Base-by-base conservation (phyloP, 2,329 filamentous ascomycete genomes). In the Cordyceps militaris region DNA sequence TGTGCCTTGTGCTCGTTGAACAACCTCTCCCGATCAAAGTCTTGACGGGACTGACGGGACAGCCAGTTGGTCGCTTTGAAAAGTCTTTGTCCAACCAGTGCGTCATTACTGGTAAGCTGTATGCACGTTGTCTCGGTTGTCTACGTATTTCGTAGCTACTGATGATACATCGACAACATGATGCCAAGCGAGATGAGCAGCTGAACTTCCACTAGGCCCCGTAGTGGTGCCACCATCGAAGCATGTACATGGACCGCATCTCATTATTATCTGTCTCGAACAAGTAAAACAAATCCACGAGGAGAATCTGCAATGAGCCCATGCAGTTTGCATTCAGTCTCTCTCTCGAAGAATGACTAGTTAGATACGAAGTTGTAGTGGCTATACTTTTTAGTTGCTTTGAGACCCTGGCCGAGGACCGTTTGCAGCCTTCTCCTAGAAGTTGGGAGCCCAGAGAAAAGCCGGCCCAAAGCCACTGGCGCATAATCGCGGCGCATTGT, bases 101-200 rank as follows among this genome's bases (percentile, higher is more conserved):
- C n/a, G n/a, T n/a, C n/a, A n/a, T n/a, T n/a, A n/a, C n/a, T n/a
- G 34, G 34, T 38, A 16, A 38, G 14, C 34, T 21, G 16, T n/a
- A 21, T 42, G 38, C 8, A 42, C 4, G 38, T 8, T 21, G 38
- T 42, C 38, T 19, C 38, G n/a, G 19, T 42, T 42, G 38, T n/a
- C 10, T 5, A 19, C 21, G 38, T 14, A 36, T 19, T 16, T 40
- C 4, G 16, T 16, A 19, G 3, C 14, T 19, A 40, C 36, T 19
- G 4, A 16, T 14, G 16, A 14, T 38, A 38, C 34, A 38, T 16
- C 14, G 14, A 38, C 34, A 46, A 26, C n/a, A 44, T 24, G 19
- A 3, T 19, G 48, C 19, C 32, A 50, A 50, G 48, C 48, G 51
- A 54, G 51, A 54, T 44, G 51, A 53, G 19, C 40, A 44, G 51